Evolutionary conservation across 805 yeast genomes (phyloP).

Genomic region (Monosporozyma servazzii): DNA sequence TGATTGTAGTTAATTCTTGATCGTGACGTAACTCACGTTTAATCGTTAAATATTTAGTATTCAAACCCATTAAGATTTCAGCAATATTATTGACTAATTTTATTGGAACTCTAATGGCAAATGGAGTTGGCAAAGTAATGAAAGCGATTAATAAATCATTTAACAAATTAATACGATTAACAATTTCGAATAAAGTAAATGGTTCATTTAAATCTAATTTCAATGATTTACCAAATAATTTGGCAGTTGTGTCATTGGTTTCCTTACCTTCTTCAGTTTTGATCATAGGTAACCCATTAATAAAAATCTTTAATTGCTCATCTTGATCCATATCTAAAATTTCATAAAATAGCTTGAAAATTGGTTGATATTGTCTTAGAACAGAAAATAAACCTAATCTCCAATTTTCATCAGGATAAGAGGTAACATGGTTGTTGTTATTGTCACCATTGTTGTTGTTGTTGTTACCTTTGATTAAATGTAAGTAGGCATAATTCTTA

Average conservation of each 20-base stretch:
- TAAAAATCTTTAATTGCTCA: slow-evolving; percentile 34
- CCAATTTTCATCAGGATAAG: slow-evolving; percentile 38
- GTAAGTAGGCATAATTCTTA: slow-evolving; percentile 46
- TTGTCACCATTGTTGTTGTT: slow-evolving; percentile 28
- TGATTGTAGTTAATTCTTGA: slow-evolving; percentile 35
- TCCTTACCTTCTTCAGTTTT: slow-evolving; percentile 4
- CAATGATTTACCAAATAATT: slow-evolving; percentile 37
- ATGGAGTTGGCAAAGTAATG: slow-evolving; percentile 44
- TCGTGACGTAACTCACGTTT: slow-evolving; percentile 51
- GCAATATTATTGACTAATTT: slow-evolving; percentile 44
- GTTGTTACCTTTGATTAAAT: slow-evolving; percentile 42
- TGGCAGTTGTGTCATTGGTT: slow-evolving; percentile 7
- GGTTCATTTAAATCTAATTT: slow-evolving; percentile 53
- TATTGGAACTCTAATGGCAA: slow-evolving; percentile 51
- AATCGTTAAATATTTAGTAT: slow-evolving; percentile 45
- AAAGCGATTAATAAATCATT: slow-evolving; percentile 38
- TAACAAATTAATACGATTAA: slow-evolving; percentile 42
- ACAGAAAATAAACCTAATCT: slow-evolving; percentile 39
- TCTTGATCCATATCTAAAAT: slow-evolving; percentile 52
- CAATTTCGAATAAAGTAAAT: slow-evolving; percentile 40
- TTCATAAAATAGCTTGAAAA: slow-evolving; percentile 47
- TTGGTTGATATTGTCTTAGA: slow-evolving; percentile 45
- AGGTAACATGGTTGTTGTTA: slow-evolving; percentile 27
- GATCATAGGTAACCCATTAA: slow-evolving; percentile 34
- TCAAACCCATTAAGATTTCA: slow-evolving; percentile 49